Evolutionary conservation across 164 flowering plant genomes (phyloP), one percentile per base, ranked within the genome.

Genomic region (Chloranthus sessilifolius): DNA sequence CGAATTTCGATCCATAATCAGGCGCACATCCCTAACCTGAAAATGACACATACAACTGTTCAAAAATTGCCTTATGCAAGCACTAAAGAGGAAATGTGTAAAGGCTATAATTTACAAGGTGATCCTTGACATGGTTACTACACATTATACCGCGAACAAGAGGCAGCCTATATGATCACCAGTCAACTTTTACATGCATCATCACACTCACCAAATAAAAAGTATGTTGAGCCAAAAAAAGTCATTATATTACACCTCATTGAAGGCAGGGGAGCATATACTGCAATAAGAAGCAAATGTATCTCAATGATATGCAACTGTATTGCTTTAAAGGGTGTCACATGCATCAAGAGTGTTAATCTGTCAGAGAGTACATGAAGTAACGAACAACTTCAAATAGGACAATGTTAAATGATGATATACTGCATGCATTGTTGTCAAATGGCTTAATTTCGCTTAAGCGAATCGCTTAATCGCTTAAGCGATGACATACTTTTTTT

Each of bases 1-100:
- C 29, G 96, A 85, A 53, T 92, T 92, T 35, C 99, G 75, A 41
- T 92, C 99, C 99, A 92, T 92, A 55, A 92, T 92, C 53, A 92
- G 64, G 15, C 91, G 76, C 3, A 92, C 99, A 75, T 92, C 99
- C 60, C 99, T 75, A 55, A 92, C 99, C 99, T 92, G 77, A 56
- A 69, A 57, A 68, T 11, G 14, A 47, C 20, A 49, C 43, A 58
- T 0, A 39, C 35, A 48, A 34, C 40, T 12, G 39, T 49, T 50
- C 27, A 44, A 33, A 50, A 7, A 25, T 21, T 30, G 39, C 15
- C 17, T n/a, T n/a, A n/a, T n/a, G n/a, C 42, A 15, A 9, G 15
- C 41, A 40, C 19, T 46, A 47, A 39, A 22, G 14, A 26, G 29
- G 29, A 20, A 21, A 44, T 7, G 12, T 16, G 25, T 25, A 19